phyloP scores from a whole-genome alignment of 2,329 filamentous ascomycete species.

The Aspergillus fructus region DNA sequence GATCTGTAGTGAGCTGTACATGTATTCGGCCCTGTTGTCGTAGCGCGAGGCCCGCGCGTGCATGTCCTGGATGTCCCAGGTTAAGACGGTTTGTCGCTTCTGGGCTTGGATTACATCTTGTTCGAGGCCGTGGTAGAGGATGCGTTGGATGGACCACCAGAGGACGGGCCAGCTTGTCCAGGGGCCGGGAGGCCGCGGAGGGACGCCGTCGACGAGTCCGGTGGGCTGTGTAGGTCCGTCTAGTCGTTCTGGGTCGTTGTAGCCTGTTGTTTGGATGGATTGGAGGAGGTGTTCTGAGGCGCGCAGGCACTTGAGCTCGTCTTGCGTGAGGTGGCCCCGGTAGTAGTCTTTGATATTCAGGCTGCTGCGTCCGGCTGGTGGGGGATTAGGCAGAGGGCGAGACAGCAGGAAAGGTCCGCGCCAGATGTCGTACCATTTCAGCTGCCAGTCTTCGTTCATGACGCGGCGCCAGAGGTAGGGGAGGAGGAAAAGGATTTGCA shows the following conservation, averaged over 20 bases:
- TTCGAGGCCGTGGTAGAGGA: slow-evolving; percentile 18
- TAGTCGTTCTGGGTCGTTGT: slow-evolving; percentile 1
- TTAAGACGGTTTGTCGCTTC: slow-evolving; percentile 16
- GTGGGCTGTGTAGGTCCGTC: not conserved
- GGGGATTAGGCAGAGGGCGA: not conserved
- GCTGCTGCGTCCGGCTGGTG: slow-evolving; percentile 1
- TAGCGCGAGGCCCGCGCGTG: slow-evolving; percentile 43
- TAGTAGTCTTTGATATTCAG: slow-evolving; percentile 11
- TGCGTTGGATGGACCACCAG: slow-evolving; percentile 21
- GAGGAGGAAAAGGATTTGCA: slow-evolving; percentile 8
- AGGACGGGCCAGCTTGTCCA: slow-evolving; percentile 1
- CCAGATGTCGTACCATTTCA: slow-evolving; percentile 8
- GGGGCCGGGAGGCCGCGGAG: not conserved
- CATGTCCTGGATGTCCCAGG: slow-evolving; percentile 35
- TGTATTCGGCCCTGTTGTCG: slow-evolving; percentile 49
- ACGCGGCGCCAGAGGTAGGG: slow-evolving; percentile 11
- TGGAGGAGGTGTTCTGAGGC: slow-evolving; percentile 6
- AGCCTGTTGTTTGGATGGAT: slow-evolving; percentile 2
- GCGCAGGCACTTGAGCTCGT: slow-evolving; percentile 8
- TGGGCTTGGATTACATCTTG: slow-evolving; percentile 8
- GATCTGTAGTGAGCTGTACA: slow-evolving; percentile 39
- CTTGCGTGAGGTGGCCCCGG: slow-evolving; percentile 5
- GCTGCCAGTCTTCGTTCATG: slow-evolving; percentile 10
- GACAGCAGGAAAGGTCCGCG: slow-evolving; percentile 2
- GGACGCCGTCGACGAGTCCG: not conserved